Evolutionary conservation across 1,284 basidiomycete species (phyloP), one percentile per base, ranked within the genome.

Genomic region (Ceratobasidium papillatum): DNA sequence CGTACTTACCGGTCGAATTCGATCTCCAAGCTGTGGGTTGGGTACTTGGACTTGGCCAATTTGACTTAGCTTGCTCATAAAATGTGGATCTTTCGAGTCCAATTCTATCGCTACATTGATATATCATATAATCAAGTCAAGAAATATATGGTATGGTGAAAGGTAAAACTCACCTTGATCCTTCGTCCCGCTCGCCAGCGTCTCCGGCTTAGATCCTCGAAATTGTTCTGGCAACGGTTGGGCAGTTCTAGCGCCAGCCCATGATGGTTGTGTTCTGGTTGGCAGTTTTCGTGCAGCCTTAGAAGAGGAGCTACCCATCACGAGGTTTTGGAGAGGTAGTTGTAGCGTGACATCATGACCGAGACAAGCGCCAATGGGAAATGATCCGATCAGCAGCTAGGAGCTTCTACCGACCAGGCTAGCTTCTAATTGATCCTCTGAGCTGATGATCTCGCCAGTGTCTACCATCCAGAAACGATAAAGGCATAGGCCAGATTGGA

Each of bases 81-180:
- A 89, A 68, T 95, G 88, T 0, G 93, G 92, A 80, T 95, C 94
- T 77, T 84, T 85, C 7, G 88, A 87, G 79, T 95, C 93, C 76
- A 81, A 82, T 75, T 88, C 84, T 77, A 94, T 89, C 2, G 83
- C 94, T 94, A 78, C 30, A n/a, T 54, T 9, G 17, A 56, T 4
- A 32, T 14, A 9, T 52, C n/a, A 25, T 22, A 27, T 12, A 27
- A 17, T 56, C 12, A 3, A 12, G 3, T 12, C 4, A 4, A 32
- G 52, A 32, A 34, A 17, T 14, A 14, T 12, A 34, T 7, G 7
- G 27, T 14, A 3, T 17, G 2, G 25, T n/a, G 49, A 4, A 14
- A 56, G 11, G 12, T 56, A 25, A 74, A 87, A 89, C 86, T 82
- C 86, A 73, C 69, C 32, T 9, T 59, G 83, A 66, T 84, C 85